Percentiles rank a stretch among this genome's conserved stretches.
Evolutionary conservation across 2,329 filamentous ascomycete species (phyloP).

Genomic region (Tolypocladium ovalisporum): DNA sequence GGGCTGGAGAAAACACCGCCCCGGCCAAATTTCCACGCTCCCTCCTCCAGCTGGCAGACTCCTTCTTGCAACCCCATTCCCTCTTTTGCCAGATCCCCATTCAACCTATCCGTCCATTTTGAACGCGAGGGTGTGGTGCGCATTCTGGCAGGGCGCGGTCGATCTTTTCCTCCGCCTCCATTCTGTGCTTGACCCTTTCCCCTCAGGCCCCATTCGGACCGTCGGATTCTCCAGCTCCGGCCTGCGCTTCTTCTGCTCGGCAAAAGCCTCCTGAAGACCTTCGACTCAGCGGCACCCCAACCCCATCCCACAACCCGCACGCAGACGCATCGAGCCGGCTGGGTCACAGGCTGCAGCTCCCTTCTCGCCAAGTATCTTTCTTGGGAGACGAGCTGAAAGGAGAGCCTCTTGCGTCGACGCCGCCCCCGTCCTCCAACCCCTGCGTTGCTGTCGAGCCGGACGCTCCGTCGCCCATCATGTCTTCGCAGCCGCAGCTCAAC

Average conservation of each 20-base stretch:
- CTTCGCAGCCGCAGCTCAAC: constrained; percentile 47
- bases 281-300: constrained; percentile 7
- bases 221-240: constrained; percentile 9
- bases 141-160: constrained; percentile 8
- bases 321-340: constrained; percentile 18
- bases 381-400: constrained; percentile 4
- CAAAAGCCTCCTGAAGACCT: constrained; percentile 16
- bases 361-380: constrained; percentile 8
- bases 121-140: constrained; percentile 10
- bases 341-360: constrained; percentile 25
- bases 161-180: constrained; percentile 6
- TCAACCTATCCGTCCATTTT: constrained; percentile 7
- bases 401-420: constrained; percentile 6
- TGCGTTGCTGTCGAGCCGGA: constrained; percentile 9
- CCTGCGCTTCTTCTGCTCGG: constrained; percentile 12
- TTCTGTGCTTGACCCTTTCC: constrained; percentile 9
- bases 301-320: constrained; percentile 12
- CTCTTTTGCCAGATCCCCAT: constrained; percentile 4
- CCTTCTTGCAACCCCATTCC: constrained; percentile 1
- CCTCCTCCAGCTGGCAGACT: constrained; percentile 1
- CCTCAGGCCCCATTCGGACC: neutral
- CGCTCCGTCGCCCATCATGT: constrained; percentile 19
- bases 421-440: constrained; percentile 5
- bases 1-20: constrained; percentile 6
- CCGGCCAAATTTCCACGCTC: constrained; percentile 8